Evolutionary conservation across 805 yeast genomes (phyloP), one percentile per base, ranked within the genome.

Genomic region (Ogataea saltuana): DNA sequence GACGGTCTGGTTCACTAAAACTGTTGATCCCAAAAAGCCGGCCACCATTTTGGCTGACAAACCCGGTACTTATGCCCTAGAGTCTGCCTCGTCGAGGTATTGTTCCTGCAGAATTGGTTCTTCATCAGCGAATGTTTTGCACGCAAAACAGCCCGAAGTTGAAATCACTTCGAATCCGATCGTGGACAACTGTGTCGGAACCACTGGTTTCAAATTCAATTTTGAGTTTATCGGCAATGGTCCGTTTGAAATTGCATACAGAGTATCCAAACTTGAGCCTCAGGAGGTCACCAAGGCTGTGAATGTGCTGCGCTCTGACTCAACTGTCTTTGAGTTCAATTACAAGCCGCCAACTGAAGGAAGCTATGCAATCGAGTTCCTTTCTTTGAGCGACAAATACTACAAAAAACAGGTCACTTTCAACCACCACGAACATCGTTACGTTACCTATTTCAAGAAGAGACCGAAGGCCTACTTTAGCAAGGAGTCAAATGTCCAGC

Each of bases 161-260:
- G 57, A 58, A 2, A 70, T 78, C 12, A 33, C 52, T 2, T 79
- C 88, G 1, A 69, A 69, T 11, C 80, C 91, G 3, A 79, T 91
- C 2, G 70, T 80, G 19, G 98, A 91, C 56, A 78, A 84, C 37
- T 93, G 99, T 68, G 85, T 93, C 22, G 99, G 99, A 0, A 88
- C 89, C 33, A 82, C 88, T 7, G 99, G 97, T 0, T 78, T 72
- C 53, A 69, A 70, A 18, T 80, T 89, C 46, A 71, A 74, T 23
- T 88, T 88, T 48, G 86, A 83, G 39, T 71, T 90, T 45, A 64
- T 74, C 4, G 98, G 99, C 13, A 77, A 81, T 21, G 85, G 96
- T 0, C 97, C 98, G 1, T 93, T 85, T 66, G 74, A 73, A 42
- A 72, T 88, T 18, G 75, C 72, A 30, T 82, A 83, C 47, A 73